These are phyloP conservation scores for Pelargonium exstipulatum DNA, from an alignment of 441 rosid genomes.

Conservation along the genomic window DNA sequence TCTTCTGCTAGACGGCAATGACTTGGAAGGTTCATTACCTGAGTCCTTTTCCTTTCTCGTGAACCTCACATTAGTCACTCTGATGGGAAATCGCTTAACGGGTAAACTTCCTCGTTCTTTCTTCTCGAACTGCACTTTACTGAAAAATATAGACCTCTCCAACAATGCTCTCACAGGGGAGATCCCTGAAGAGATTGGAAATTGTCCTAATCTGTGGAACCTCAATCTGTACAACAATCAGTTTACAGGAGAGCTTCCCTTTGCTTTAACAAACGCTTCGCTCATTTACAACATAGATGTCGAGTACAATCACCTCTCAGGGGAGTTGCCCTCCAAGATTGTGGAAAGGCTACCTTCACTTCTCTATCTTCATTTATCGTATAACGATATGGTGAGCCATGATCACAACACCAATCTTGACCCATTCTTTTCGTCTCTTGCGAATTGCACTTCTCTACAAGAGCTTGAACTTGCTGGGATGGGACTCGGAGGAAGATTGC, in stretches of 20 bases:
- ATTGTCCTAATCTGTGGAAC: slow-evolving; percentile 29
- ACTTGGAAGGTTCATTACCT: slow-evolving; percentile 33
- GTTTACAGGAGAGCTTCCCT: slow-evolving; percentile 39
- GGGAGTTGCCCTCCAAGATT: slow-evolving; percentile 40
- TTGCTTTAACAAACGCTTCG: slow-evolving; percentile 35
- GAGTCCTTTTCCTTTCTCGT: slow-evolving; percentile 25
- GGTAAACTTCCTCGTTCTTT: slow-evolving; percentile 38
- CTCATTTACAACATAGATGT: slow-evolving; percentile 31
- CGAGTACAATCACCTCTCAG: slow-evolving; percentile 34
- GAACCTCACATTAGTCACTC: slow-evolving; percentile 23
- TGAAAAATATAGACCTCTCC: slow-evolving; percentile 39
- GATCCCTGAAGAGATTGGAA: slow-evolving; percentile 38
- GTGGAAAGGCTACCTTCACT: slow-evolving; percentile 25
- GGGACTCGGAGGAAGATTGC: slow-evolving; percentile 44
- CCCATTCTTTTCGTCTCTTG: slow-evolving; percentile 41
- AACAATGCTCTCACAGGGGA: slow-evolving; percentile 32
- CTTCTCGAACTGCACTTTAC: slow-evolving; percentile 41
- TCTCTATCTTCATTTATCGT: slow-evolving; percentile 32
- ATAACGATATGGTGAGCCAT: slow-evolving; percentile 39
- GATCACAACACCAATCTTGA: slow-evolving; percentile 40
- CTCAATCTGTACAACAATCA: slow-evolving; percentile 42
- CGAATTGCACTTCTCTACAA: slow-evolving; percentile 34
- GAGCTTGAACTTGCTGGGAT: slow-evolving; percentile 50
- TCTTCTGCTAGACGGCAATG: slow-evolving; percentile 20
- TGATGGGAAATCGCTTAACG: slow-evolving; percentile 26